Evolutionary conservation across 2,329 filamentous ascomycete genomes (phyloP), one percentile per base, ranked within the genome.

Genomic region (Colletotrichum sp.): DNA sequence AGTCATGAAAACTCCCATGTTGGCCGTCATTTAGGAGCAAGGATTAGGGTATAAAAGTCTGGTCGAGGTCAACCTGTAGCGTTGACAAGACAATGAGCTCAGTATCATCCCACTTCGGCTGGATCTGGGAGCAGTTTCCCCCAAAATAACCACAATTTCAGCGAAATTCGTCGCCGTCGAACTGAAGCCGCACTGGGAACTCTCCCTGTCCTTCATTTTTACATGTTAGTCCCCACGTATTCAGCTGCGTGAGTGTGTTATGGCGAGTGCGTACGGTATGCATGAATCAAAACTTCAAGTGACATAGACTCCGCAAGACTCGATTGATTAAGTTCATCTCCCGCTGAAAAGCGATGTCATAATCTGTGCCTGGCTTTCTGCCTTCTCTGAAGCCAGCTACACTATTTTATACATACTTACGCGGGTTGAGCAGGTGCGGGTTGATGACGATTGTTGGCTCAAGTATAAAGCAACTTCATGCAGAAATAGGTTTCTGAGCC

Each of bases 31-130:
- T 9, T n/a, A 10, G 4, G 7, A 10, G 16, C 36, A 10, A 18
- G 2, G 4, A 9, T 10, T 43, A 1, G 16, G 2, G 3, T 12
- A n/a, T 48, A 12, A 48, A 48, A 48, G 39, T 1, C 1, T 21
- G n/a, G 2, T 7, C 2, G 43, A 1, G 43, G n/a, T 48, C 4
- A 21, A 3, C 3, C 1, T 48, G 1, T 48, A 2, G n/a, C 2
- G 6, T 48, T 43, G 39, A 43, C 39, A 12, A n/a, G 39, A 43
- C 39, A 34, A 34, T 26, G 26, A 26, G 26, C 26, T 26, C 26
- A 26, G 26, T 26, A 26, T 26, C 6, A 7, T 26, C 26, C 26
- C 26, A 26, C 26, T 6, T 26, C 26, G 26, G 26, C 12, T 34
- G 32, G 6, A 34, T 34, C 5, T 13, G 32, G 5, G 32, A 34